Conservation (phyloP, 2,329 filamentous ascomycete genomes). For the Aspergillus sp. region DNA sequence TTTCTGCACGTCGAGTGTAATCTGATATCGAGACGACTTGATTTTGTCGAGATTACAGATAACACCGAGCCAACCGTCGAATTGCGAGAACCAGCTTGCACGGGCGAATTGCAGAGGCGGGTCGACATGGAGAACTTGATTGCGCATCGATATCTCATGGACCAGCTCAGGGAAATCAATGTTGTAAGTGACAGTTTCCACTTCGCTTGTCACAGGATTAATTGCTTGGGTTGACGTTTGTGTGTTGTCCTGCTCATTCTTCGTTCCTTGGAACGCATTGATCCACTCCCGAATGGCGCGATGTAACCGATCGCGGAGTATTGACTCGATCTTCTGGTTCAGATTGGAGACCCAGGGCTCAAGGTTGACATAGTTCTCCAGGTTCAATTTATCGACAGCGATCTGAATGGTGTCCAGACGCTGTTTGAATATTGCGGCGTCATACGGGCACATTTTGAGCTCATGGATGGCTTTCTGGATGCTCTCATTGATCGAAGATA, state of each 20-base stretch:
- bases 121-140: slow-evolving; percentile 93
- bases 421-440: slow-evolving; percentile 65
- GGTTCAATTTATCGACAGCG: slow-evolving; percentile 88
- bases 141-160: slow-evolving; percentile 94
- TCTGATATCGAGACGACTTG: slow-evolving; percentile 90
- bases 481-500: slow-evolving; percentile 70
- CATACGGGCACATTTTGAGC: slow-evolving; percentile 75
- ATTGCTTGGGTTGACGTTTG: slow-evolving; percentile 14
- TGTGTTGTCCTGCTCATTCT: slow-evolving; percentile 19
- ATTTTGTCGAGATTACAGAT: slow-evolving; percentile 90
- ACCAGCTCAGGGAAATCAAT: slow-evolving; percentile 48
- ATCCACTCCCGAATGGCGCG: slow-evolving; percentile 83
- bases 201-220: slow-evolving; percentile 15
- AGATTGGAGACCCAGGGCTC: slow-evolving; percentile 79
- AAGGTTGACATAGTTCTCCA: slow-evolving; percentile 93
- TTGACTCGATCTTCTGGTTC: slow-evolving; percentile 74
- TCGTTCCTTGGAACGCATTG: slow-evolving; percentile 60
- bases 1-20: slow-evolving; percentile 53
- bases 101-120: slow-evolving; percentile 85
- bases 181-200: slow-evolving; percentile 22
- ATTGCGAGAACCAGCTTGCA: slow-evolving; percentile 84
- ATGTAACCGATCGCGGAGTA: slow-evolving; percentile 72
- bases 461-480: slow-evolving; percentile 75
- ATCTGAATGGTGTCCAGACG: slow-evolving; percentile 80
- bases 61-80: slow-evolving; percentile 87